Percentiles rank a stretch among this genome's conserved stretches.
Conservation (phyloP, 2,329 filamentous ascomycete species). For the Fusarium abutilonis region DNA sequence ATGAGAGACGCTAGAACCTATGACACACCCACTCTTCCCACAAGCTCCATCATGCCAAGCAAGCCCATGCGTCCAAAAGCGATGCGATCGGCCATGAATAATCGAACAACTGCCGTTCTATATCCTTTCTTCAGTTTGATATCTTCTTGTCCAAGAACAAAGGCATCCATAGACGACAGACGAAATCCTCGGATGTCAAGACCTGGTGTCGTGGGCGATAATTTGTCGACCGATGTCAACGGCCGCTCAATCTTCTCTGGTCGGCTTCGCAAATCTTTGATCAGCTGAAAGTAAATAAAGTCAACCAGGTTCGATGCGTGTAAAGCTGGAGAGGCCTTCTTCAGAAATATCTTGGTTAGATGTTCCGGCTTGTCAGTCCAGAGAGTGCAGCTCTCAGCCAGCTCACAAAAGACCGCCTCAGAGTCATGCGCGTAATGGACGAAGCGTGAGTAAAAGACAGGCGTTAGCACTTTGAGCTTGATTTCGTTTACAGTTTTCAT, state of each 20-base stretch:
- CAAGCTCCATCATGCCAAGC: constrained; percentile 46
- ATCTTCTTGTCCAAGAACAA: constrained; percentile 52
- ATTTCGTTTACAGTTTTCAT: constrained; percentile 50
- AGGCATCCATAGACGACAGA: constrained; percentile 63
- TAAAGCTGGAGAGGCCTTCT: constrained; percentile 51
- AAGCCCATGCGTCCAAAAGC: constrained; percentile 50
- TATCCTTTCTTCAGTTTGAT: constrained; percentile 49
- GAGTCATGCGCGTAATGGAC: constrained; percentile 69
- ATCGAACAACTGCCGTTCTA: constrained; percentile 50
- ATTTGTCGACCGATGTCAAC: constrained; percentile 51
- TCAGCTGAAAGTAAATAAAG: constrained; percentile 55
- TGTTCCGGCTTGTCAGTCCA: constrained; percentile 65
- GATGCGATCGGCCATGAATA: constrained; percentile 58
- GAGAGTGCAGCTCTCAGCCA: constrained; percentile 67
- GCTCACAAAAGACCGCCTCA: constrained; percentile 69
- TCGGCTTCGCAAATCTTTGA: constrained; percentile 56
- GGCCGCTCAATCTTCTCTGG: constrained; percentile 55
- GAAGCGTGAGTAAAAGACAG: constrained; percentile 74
- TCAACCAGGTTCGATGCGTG: constrained; percentile 51
- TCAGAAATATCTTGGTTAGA: constrained; percentile 58
- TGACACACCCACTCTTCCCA: constrained; percentile 48
- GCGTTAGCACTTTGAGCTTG: constrained; percentile 68
- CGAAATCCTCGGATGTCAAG: constrained; percentile 59
- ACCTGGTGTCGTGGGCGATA: constrained; percentile 7
- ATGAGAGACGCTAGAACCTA: constrained; percentile 46